Percentiles rank a stretch among this genome's conserved stretches.
Evolutionary conservation across 371 early-diverging fungal species (phyloP).

Genomic region (Massospora cicadina): DNA sequence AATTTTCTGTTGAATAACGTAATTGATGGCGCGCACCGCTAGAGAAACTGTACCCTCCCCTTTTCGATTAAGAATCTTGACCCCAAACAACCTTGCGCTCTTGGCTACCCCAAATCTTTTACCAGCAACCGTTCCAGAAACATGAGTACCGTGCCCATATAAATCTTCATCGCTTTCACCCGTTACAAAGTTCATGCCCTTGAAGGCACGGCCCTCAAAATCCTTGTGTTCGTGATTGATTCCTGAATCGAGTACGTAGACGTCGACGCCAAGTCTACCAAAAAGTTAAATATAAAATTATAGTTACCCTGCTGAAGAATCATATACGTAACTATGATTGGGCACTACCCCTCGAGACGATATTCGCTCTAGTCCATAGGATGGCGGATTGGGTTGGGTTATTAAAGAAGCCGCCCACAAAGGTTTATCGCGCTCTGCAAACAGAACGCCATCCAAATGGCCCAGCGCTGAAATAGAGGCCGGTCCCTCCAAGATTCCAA

Average conservation of each 20-base stretch:
- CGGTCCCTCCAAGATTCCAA: background rate
- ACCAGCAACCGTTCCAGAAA: conserved; percentile 57
- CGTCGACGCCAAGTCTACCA: conserved; percentile 25
- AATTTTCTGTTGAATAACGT: conserved; percentile 14
- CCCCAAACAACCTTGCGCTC: conserved; percentile 41
- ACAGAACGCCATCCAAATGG: background rate
- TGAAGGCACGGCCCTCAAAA: conserved; percentile 57
- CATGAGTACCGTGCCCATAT: conserved; percentile 49
- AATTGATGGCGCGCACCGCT: conserved; percentile 19
- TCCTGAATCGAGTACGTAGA: conserved; percentile 59
- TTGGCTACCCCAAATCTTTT: conserved; percentile 20
- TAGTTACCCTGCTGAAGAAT: conserved; percentile 1
- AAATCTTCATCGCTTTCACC: conserved; percentile 25
- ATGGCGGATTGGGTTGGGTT: background rate
- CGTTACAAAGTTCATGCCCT: conserved; percentile 44
- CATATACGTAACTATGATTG: background rate
- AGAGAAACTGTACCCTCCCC: conserved; percentile 13
- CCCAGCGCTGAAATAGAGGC: background rate
- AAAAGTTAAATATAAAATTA: background rate
- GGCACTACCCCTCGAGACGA: background rate
- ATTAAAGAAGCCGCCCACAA: background rate
- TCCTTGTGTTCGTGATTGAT: conserved; percentile 51
- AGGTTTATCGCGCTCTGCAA: background rate
- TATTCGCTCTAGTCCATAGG: background rate
- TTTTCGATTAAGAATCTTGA: conserved; percentile 37